Conservation (phyloP, 108 stramenopile species). For the Conticribra guillardii region DNA sequence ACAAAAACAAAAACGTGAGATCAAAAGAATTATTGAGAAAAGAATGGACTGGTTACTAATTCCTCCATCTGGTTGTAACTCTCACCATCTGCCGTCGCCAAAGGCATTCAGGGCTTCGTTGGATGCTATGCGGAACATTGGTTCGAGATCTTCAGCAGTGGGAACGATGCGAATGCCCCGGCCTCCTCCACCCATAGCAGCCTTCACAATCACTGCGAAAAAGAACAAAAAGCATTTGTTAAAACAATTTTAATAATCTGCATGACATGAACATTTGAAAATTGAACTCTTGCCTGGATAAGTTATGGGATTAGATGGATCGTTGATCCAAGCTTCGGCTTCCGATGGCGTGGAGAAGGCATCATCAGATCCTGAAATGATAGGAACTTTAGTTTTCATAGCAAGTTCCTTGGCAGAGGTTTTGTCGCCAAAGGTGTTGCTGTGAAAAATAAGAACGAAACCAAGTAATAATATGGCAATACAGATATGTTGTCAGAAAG, state of each 20-base stretch:
- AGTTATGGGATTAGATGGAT: conserved; percentile 71
- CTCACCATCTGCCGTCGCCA: conserved; percentile 92
- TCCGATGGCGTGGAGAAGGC: conserved; percentile 83
- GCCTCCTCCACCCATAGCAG: conserved; percentile 96
- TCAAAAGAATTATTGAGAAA: too few species aligned
- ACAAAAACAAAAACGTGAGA: too few species aligned
- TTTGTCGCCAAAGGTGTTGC: conserved; percentile 89
- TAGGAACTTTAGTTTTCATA: conserved; percentile 82
- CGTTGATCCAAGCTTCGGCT: conserved; percentile 78
- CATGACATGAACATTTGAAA: too few species aligned
- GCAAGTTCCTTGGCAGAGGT: conserved; percentile 90
- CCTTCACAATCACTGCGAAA: conserved; percentile 91
- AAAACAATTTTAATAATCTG: too few species aligned
- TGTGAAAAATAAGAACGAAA: background rate
- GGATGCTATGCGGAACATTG: conserved; percentile 70
- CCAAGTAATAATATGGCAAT: background rate
- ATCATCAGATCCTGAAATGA: conserved; percentile 89
- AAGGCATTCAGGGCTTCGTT: conserved; percentile 92
- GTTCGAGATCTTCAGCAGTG: conserved; percentile 67
- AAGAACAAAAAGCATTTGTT: too few species aligned
- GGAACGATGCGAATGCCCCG: conserved; percentile 94
- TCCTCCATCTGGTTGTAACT: too few species aligned
- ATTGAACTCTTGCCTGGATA: conserved; percentile 64
- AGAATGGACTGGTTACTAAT: too few species aligned
- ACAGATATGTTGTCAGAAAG: too few species aligned